Conservation (phyloP, 176 grass and related monocot species). For the Aegilops umbellulata region DNA sequence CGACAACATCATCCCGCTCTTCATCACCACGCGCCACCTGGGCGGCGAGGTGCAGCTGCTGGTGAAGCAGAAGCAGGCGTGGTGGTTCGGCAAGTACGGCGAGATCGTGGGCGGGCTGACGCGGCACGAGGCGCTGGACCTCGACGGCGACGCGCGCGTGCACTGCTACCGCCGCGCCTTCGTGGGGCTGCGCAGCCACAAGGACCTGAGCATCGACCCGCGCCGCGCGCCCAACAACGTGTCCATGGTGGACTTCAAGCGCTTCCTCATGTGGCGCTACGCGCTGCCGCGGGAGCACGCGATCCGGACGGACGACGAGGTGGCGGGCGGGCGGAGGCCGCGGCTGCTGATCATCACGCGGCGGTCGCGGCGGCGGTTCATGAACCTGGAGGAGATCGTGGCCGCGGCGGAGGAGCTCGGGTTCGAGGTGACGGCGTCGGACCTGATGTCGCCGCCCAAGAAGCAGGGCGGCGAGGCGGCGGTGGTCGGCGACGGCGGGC, state of each 20-base stretch:
- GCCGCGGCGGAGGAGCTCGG: conserved; percentile 48
- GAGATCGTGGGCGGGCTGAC: conserved; percentile 51
- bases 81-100: conserved; percentile 65
- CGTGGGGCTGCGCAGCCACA: conserved; percentile 50
- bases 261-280: conserved; percentile 57
- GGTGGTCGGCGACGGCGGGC: not conserved
- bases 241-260: conserved; percentile 66
- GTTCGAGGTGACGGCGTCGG: conserved; percentile 59
- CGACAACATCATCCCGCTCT: conserved; percentile 71
- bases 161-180: conserved; percentile 47
- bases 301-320: conserved; percentile 35
- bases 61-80: conserved; percentile 56
- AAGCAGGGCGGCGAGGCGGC: not conserved
- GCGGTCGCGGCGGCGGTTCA: conserved; percentile 41
- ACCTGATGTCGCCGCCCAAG: conserved; percentile 20
- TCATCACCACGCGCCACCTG: conserved; percentile 60
- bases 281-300: conserved; percentile 48
- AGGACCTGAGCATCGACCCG: conserved; percentile 69
- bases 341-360: conserved; percentile 50
- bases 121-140: conserved; percentile 48
- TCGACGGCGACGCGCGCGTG: conserved; percentile 34
- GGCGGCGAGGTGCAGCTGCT: conserved; percentile 65
- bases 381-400: conserved; percentile 55
- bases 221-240: conserved; percentile 45
- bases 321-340: not conserved